Evolutionary conservation across 768 basidiomycete genomes (phyloP).

Genomic region (Trametes cingulata): DNA sequence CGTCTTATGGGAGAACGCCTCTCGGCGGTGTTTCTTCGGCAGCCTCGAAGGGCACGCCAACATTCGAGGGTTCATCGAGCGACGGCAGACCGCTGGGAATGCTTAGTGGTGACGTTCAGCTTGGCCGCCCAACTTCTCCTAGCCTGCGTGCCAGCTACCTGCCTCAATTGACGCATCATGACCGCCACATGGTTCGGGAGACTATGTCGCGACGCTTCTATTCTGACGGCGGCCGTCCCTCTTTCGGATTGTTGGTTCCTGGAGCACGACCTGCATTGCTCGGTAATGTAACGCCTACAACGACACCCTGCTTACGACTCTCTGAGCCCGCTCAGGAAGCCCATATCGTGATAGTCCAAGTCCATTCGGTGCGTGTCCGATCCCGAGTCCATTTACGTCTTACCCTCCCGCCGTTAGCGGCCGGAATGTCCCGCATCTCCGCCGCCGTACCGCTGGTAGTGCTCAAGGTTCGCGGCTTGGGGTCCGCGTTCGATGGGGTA

Average conservation of each 20-base stretch:
- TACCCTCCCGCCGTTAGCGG: conserved; percentile 8
- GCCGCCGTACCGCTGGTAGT: conserved; percentile 17
- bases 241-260: conserved; percentile 3
- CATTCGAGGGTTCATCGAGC: conserved; percentile 79
- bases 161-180: conserved; percentile 14
- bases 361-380: conserved; percentile 21
- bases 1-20: conserved; percentile 78
- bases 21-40: conserved; percentile 81
- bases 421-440: conserved; percentile 20
- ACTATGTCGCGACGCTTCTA: background rate
- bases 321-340: conserved; percentile 15
- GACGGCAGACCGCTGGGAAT: conserved; percentile 42
- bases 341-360: conserved; percentile 6
- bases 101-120: conserved; percentile 16
- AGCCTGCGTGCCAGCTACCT: background rate
- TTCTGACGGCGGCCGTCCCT: conserved; percentile 9
- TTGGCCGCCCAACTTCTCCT: conserved; percentile 6
- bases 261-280: background rate
- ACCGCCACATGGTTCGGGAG: conserved; percentile 13
- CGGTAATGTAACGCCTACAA: conserved; percentile 7
- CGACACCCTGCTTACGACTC: background rate
- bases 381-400: conserved; percentile 18
- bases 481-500: conserved; percentile 15
- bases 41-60: conserved; percentile 75
- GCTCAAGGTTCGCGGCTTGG: conserved; percentile 4